Evolutionary conservation across 768 basidiomycete species (phyloP), one percentile per base, ranked within the genome.

Genomic region (Pulveroboletus sp.): DNA sequence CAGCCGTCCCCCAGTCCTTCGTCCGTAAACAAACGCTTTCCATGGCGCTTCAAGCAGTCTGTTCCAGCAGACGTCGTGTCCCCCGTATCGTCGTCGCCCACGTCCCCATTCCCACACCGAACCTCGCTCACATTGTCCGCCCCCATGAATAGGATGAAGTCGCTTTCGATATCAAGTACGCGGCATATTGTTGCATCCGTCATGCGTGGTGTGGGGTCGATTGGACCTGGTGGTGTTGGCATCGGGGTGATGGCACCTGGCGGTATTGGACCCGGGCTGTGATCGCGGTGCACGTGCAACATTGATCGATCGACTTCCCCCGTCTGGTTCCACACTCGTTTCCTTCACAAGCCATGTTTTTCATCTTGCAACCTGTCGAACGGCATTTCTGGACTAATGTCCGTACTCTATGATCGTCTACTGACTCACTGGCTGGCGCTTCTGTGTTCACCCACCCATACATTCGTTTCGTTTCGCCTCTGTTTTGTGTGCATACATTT

Each of bases 191-290:
- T 67, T 18, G 66, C 64, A 2, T 74, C 76, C 48, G 66, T 75
- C 26, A 51, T 79, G 28, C 76, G 71, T 43, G 74, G 77, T 1
- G 76, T 78, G 3, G 68, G 69, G 31, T 68, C 69, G 28, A 72
- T 75, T 14, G 53, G 52, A 24, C 21, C 52, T 6, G 21, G 49
- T 2, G 44, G 50, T 35, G 15, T 35, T 7, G 35, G 35, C 6
- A 6, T 33, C 12, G 32, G 32, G 6, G 32, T 33, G 14, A 71
- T 75, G 15, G 51, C 51, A 21, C 21, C 52, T 6, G 21, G 49
- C n/a, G 35, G 35, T 3, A 37, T 55, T 1, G 47, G 26, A 0
- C n/a, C 43, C 1, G n/a, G 43, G 21, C n/a, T 59, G 7, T 55
- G 33, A 43, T 15, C 17, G 5, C 5, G 10, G 24, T n/a, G 6